A percentile compares a stretch with the other conserved stretches of the same genome.
Evolutionary conservation across 208 protist species (phyloP).

Genomic region (Acanthamoeba royreba): DNA sequence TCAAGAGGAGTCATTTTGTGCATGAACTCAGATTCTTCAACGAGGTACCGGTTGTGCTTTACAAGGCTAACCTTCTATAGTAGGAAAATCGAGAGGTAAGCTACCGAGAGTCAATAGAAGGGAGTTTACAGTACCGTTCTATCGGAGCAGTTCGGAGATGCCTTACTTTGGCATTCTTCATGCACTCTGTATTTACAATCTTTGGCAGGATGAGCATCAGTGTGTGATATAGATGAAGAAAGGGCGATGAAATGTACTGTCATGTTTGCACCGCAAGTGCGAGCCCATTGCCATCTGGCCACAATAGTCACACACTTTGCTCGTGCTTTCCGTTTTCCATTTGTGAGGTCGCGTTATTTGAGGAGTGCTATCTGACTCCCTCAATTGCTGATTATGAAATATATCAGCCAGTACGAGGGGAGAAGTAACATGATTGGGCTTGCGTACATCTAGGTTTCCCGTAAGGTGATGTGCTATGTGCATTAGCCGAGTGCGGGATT

Average conservation of each 20-base stretch:
- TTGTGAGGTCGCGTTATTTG: background rate
- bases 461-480: background rate
- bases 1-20: constrained; percentile 3
- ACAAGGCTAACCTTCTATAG: constrained; percentile 3
- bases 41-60: constrained; percentile 26
- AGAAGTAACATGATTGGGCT: background rate
- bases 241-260: background rate
- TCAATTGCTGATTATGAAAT: background rate
- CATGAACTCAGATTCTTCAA: background rate
- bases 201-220: background rate
- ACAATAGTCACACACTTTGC: constrained; percentile 14
- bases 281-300: constrained; percentile 32
- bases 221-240: background rate
- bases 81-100: too few species aligned
- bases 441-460: constrained; percentile 1
- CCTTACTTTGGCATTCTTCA: constrained; percentile 14
- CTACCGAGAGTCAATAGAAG: background rate
- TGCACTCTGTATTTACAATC: constrained; percentile 18
- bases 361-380: background rate
- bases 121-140: background rate
- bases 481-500: background rate
- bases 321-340: constrained; percentile 12
- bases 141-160: background rate
- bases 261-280: background rate
- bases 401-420: too few species aligned